A percentile compares a stretch with the other conserved stretches of the same genome.
Conservation (phyloP, 768 basidiomycete genomes). For the Guyanaporus albipodus region DNA sequence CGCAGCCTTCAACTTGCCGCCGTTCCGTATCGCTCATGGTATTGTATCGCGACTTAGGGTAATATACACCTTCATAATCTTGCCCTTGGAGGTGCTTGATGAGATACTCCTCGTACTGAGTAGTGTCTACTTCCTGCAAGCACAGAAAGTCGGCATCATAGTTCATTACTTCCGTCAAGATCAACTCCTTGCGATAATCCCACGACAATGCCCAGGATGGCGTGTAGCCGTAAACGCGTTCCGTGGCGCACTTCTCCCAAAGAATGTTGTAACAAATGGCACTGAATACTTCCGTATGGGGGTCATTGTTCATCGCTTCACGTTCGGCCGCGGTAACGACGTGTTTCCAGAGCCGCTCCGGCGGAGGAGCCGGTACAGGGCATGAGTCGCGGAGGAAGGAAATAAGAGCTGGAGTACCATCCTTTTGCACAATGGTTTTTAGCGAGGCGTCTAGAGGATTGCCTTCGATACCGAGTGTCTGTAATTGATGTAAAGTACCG, state of each 20-base stretch:
- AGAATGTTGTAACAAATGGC: slow-evolving; percentile 92
- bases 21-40: slow-evolving; percentile 88
- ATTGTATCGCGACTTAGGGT: slow-evolving; percentile 89
- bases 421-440: slow-evolving; percentile 84
- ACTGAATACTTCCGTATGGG: slow-evolving; percentile 70
- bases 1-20: slow-evolving; percentile 91
- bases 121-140: slow-evolving; percentile 91
- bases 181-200: slow-evolving; percentile 88
- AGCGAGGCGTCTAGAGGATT: slow-evolving; percentile 82
- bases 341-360: slow-evolving; percentile 72
- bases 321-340: slow-evolving; percentile 56
- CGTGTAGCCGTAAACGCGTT: slow-evolving; percentile 90
- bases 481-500: slow-evolving; percentile 87
- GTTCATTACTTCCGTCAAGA: slow-evolving; percentile 78
- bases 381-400: slow-evolving; percentile 92
- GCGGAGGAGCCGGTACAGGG: slow-evolving; percentile 76
- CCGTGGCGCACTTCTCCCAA: slow-evolving; percentile 86
- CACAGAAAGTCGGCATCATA: slow-evolving; percentile 89
- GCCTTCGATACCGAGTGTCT: slow-evolving; percentile 94
- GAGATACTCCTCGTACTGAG: slow-evolving; percentile 92
- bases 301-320: slow-evolving; percentile 57
- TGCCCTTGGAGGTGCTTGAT: slow-evolving; percentile 61
- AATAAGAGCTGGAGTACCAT: slow-evolving; percentile 88
- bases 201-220: slow-evolving; percentile 96
- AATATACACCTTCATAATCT: slow-evolving; percentile 89